Percentiles rank a stretch among this genome's conserved stretches.
These are phyloP conservation scores for Astragalus glycyphyllos DNA, from an alignment of 306 rosid species.

Conservation along the genomic window DNA sequence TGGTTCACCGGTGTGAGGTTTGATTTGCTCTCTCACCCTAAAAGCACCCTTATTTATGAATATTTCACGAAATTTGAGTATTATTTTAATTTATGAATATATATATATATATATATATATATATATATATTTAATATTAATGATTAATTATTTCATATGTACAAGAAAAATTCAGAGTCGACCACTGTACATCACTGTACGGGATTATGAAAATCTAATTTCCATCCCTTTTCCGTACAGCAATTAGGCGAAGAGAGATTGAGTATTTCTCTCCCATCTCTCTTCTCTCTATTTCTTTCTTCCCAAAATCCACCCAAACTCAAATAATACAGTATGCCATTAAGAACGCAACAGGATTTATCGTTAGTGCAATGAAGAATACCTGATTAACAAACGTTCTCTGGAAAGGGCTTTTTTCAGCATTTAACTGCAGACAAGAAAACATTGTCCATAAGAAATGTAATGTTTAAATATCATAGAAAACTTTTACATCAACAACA, in stretches of 20 bases:
- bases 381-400: constrained; percentile 99
- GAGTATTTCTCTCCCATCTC: neutral
- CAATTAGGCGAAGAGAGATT: neutral
- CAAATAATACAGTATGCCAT: constrained; percentile 28
- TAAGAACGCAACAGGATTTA: constrained; percentile 33
- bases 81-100: no score
- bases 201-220: neutral
- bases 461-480: constrained; percentile 12
- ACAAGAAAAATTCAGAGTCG: no score
- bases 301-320: constrained; percentile 5
- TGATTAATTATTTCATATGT: no score
- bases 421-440: constrained; percentile 84
- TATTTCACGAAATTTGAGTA: no score
- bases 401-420: constrained; percentile 94
- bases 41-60: no score
- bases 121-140: no score
- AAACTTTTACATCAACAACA: constrained; percentile 27
- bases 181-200: no score
- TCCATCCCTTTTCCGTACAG: constrained; percentile 6
- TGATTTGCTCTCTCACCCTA: no score
- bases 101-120: no score
- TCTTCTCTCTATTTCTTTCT: constrained; percentile 13
- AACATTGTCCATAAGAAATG: constrained; percentile 40
- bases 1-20: no score
- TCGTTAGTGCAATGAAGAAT: constrained; percentile 34